A percentile compares a stretch with the other conserved stretches of the same genome.
phyloP scores from a whole-genome alignment of 2,329 filamentous ascomycete genomes.

The Pseudocercospora cruenta region DNA sequence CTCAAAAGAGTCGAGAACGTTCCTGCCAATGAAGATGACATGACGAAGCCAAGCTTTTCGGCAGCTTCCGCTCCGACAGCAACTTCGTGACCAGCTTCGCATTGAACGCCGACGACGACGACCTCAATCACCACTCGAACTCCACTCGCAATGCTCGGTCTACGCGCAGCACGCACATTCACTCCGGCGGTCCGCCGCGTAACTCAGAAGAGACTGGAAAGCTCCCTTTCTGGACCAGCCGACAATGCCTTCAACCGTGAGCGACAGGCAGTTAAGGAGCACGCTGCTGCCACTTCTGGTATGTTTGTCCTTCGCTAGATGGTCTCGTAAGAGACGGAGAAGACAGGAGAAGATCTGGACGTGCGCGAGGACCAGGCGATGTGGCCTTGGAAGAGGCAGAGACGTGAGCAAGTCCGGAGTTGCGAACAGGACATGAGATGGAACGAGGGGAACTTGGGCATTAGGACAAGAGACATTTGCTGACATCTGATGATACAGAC shows the following conservation, averaged over 20 bases:
- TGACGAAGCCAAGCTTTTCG: slow-evolving; percentile 2
- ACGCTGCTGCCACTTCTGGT: slow-evolving; percentile 85
- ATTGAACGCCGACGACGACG: neutral
- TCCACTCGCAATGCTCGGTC: slow-evolving; percentile 32
- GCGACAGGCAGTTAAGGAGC: slow-evolving; percentile 85
- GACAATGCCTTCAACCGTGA: slow-evolving; percentile 96
- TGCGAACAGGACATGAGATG: neutral
- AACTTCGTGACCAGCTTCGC: slow-evolving; percentile 9
- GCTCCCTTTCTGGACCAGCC: slow-evolving; percentile 58
- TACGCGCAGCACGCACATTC: slow-evolving; percentile 32
- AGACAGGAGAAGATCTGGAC: neutral
- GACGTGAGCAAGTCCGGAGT: neutral
- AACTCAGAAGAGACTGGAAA: slow-evolving; percentile 28
- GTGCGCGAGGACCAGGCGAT: neutral
- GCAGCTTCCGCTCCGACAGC: slow-evolving; percentile 1
- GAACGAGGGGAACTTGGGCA: neutral
- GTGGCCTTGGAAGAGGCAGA: neutral
- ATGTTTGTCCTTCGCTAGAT: slow-evolving; percentile 44
- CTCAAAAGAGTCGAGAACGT: slow-evolving; percentile 1
- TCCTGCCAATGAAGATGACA: slow-evolving; percentile 5
- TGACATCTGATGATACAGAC: slow-evolving; percentile 56
- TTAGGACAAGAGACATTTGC: slow-evolving; percentile 6
- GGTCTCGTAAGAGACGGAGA: neutral
- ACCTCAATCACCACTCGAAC: slow-evolving; percentile 14
- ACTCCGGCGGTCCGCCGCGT: slow-evolving; percentile 36